These are phyloP conservation scores for Aspergillus olivimuriae DNA, from an alignment of 495 filamentous ascomycete species.

Conservation along the genomic window DNA sequence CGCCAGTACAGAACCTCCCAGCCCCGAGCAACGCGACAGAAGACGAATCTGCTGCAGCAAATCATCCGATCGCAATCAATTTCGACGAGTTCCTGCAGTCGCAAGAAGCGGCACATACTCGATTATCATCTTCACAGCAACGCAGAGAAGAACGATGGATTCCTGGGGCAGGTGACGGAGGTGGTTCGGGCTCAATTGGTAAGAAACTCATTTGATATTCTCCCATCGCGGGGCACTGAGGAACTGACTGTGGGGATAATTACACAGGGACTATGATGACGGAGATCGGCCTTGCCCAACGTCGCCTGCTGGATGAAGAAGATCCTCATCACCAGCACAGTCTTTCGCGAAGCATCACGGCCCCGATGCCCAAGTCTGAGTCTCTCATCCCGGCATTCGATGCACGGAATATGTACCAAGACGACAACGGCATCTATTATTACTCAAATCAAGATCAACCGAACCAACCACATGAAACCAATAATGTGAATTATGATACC, in stretches of 20 bases:
- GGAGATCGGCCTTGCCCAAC: constrained; percentile 34
- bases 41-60: constrained; percentile 2
- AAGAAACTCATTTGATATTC: constrained; percentile 8
- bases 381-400: too few relatives aligned
- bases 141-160: constrained; percentile 37
- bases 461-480: not conserved
- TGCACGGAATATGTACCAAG: too few relatives aligned
- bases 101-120: constrained; percentile 15
- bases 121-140: constrained; percentile 29
- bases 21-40: not conserved
- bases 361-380: too few relatives aligned
- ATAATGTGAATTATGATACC: too few relatives aligned
- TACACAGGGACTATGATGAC: constrained; percentile 31
- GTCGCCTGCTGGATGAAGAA: constrained; percentile 32
- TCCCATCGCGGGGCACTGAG: not conserved
- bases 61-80: constrained; percentile 24
- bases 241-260: not conserved
- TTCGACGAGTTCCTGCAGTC: constrained; percentile 39
- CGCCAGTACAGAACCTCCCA: too few relatives aligned
- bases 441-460: too few relatives aligned
- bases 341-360: too few relatives aligned
- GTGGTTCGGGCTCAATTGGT: constrained; percentile 31
- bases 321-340: constrained; percentile 13
- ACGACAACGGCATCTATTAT: too few relatives aligned
- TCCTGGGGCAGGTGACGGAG: constrained; percentile 22